A percentile compares a stretch with the other conserved stretches of the same genome.
phyloP scores from a whole-genome alignment of 2,329 filamentous ascomycete species.

The Penicillium verrucosum region DNA sequence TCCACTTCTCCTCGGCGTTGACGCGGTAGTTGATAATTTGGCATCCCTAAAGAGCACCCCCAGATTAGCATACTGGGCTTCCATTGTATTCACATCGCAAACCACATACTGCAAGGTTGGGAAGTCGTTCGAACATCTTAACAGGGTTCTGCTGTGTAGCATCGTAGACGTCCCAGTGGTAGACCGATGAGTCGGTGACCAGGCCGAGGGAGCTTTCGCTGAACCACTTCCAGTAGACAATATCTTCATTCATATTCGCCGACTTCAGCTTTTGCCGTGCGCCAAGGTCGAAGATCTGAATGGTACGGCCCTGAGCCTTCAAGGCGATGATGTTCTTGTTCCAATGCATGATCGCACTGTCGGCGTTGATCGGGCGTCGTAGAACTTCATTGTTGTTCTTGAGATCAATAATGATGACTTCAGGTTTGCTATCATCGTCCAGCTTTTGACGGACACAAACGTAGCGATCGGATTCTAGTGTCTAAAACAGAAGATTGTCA shows the following conservation, averaged over 20 bases:
- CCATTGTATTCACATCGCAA: not conserved
- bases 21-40: slow-evolving; percentile 99
- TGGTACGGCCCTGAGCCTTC: slow-evolving; percentile 87
- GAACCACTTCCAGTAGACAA: slow-evolving; percentile 99
- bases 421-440: slow-evolving; percentile 75
- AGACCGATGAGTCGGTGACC: slow-evolving; percentile 86
- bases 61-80: slow-evolving; percentile 7
- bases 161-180: slow-evolving; percentile 97
- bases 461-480: slow-evolving; percentile 94
- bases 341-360: slow-evolving; percentile 99
- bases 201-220: slow-evolving; percentile 83
- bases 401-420: slow-evolving; percentile 96
- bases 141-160: slow-evolving; percentile 71
- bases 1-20: slow-evolving; percentile 95
- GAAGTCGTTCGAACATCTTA: slow-evolving; percentile 92
- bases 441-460: slow-evolving; percentile 96
- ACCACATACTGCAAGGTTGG: slow-evolving; percentile 73
- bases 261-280: slow-evolving; percentile 96
- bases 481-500: slow-evolving; percentile 53
- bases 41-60: slow-evolving; percentile 61
- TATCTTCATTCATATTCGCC: slow-evolving; percentile 92
- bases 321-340: slow-evolving; percentile 92
- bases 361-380: slow-evolving; percentile 92
- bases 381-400: slow-evolving; percentile 97
- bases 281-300: slow-evolving; percentile 95